Evolutionary conservation across 1,284 basidiomycete genomes (phyloP).

Genomic region (Apiotrichum veenhuisii): DNA sequence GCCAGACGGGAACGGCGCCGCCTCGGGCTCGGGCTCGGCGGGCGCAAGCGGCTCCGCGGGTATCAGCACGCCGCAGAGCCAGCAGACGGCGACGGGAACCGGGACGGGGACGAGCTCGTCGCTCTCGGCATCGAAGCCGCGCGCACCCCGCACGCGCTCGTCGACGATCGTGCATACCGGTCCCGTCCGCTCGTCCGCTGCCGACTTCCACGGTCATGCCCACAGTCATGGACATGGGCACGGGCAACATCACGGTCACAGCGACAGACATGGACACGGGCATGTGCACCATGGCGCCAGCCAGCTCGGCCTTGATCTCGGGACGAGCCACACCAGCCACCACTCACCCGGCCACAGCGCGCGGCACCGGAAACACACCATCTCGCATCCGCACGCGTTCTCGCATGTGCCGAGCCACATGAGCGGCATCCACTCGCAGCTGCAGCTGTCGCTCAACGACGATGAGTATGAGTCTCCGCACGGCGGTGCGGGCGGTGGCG

Average conservation of each 20-base stretch:
- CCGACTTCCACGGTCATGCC: conserved; percentile 15
- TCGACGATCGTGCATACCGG: conserved; percentile 34
- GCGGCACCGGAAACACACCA: conserved; percentile 7
- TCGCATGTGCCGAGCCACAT: not conserved
- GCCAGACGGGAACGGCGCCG: not conserved
- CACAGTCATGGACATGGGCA: too few relatives aligned
- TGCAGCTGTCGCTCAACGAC: not conserved
- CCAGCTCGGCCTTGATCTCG: conserved; percentile 9
- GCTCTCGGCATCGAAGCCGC: not conserved
- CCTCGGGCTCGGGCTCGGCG: not conserved
- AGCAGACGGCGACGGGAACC: not conserved
- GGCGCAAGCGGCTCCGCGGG: not conserved
- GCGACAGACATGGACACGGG: too few relatives aligned
- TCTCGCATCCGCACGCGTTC: not conserved
- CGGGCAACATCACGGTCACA: too few relatives aligned
- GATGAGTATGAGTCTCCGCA: not conserved
- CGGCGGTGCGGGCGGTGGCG: not conserved
- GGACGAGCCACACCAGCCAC: not conserved
- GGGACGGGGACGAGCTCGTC: not conserved
- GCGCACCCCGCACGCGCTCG: conserved; percentile 25
- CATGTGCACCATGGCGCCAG: too few relatives aligned
- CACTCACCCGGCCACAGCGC: conserved; percentile 3
- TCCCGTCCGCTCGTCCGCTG: not conserved
- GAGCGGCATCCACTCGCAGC: not conserved
- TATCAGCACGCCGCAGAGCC: not conserved